Evolutionary conservation across 2,329 filamentous ascomycete genomes (phyloP).

Genomic region (Cercospora zeae-maydis): DNA sequence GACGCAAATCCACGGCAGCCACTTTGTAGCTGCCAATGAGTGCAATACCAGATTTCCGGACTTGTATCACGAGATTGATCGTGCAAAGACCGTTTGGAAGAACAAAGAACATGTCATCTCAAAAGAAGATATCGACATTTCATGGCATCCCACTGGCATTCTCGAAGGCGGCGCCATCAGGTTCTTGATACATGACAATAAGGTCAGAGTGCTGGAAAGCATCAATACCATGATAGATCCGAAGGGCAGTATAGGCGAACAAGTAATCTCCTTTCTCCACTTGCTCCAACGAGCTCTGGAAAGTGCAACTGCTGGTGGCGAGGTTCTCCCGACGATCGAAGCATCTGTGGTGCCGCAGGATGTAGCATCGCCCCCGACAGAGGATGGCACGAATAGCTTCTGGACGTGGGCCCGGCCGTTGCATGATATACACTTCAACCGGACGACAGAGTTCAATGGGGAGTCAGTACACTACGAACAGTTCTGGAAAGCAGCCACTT

Average conservation of each 20-base stretch:
- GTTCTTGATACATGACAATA: conserved; percentile 22
- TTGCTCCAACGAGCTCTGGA: conserved; percentile 21
- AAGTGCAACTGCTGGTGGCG: conserved; percentile 17
- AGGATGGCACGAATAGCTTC: conserved; percentile 12
- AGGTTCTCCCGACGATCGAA: conserved; percentile 23
- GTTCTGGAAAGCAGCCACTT: background rate
- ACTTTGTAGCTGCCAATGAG: conserved; percentile 12
- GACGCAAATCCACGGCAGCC: background rate
- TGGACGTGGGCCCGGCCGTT: conserved; percentile 15
- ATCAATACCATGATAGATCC: conserved; percentile 13
- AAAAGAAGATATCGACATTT: conserved; percentile 18
- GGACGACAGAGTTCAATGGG: conserved; percentile 3
- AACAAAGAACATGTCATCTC: conserved; percentile 14
- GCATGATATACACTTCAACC: conserved; percentile 7
- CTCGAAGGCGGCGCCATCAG: conserved; percentile 18
- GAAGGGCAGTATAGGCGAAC: conserved; percentile 11
- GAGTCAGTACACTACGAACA: conserved; percentile 7
- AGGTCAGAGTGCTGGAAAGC: conserved; percentile 22
- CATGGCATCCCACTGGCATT: conserved; percentile 19
- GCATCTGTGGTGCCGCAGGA: conserved; percentile 21
- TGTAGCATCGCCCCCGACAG: conserved; percentile 15
- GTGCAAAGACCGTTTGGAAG: conserved; percentile 29
- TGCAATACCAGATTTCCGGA: conserved; percentile 52
- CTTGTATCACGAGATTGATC: conserved; percentile 43
- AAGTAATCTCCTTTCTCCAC: conserved; percentile 16